A percentile compares a stretch with the other conserved stretches of the same genome.
These are phyloP conservation scores for Lactifluus subvellereus DNA, from an alignment of 768 basidiomycete species.

Conservation along the genomic window DNA sequence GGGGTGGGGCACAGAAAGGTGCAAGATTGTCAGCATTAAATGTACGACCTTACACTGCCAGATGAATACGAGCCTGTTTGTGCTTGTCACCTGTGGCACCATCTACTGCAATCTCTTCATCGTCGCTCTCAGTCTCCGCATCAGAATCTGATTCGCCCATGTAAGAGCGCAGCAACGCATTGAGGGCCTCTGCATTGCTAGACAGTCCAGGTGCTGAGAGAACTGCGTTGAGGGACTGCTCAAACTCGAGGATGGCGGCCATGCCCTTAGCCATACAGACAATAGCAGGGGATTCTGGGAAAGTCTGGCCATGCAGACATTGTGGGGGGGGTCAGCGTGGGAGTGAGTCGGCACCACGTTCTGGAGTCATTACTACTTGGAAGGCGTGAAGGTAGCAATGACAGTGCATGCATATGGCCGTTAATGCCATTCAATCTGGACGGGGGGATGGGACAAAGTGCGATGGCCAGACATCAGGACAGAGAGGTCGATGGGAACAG, in stretches of 20 bases:
- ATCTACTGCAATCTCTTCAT: conserved; percentile 28
- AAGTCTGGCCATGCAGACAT: conserved; percentile 41
- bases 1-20: conserved; percentile 34
- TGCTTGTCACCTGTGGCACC: conserved; percentile 53
- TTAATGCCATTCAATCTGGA: conserved; percentile 36
- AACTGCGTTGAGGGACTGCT: conserved; percentile 41
- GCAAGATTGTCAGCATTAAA: conserved; percentile 21
- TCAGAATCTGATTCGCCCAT: conserved; percentile 24
- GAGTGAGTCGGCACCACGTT: conserved; percentile 11
- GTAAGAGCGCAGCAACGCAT: conserved; percentile 12
- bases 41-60: neutral
- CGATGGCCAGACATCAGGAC: conserved; percentile 20
- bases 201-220: conserved; percentile 18
- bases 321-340: conserved; percentile 26
- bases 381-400: conserved; percentile 35
- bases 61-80: conserved; percentile 41
- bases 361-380: conserved; percentile 25
- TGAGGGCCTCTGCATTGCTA: conserved; percentile 4
- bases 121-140: conserved; percentile 31
- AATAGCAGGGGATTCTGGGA: conserved; percentile 63
- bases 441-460: conserved; percentile 33
- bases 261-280: conserved; percentile 70
- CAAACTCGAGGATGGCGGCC: conserved; percentile 57
- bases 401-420: conserved; percentile 38
- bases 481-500: conserved; percentile 46